phyloP scores from a whole-genome alignment of 106 monocot species.

The Alisma plantagoaquatica region DNA sequence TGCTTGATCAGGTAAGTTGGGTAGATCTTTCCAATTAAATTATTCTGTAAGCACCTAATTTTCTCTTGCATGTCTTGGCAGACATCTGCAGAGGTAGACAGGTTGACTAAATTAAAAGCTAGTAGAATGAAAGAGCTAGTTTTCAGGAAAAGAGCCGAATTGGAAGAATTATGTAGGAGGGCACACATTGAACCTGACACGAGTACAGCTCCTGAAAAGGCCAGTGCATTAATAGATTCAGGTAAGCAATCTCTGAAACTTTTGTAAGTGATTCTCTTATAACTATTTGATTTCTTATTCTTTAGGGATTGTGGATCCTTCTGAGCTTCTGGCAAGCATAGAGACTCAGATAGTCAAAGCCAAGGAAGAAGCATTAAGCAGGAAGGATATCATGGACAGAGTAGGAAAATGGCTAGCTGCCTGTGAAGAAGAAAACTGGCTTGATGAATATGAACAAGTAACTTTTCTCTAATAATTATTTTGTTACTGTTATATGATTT shows the following conservation, averaged over 20 bases:
- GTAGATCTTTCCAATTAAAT: not conserved
- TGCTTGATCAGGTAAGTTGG: constrained; percentile 53
- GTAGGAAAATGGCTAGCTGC: constrained; percentile 71
- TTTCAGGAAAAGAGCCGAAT: constrained; percentile 51
- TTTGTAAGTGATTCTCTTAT: not conserved
- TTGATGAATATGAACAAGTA: constrained; percentile 81
- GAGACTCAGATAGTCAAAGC: constrained; percentile 73
- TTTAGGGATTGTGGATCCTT: constrained; percentile 81
- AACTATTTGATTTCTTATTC: not conserved
- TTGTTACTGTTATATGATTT: constrained; percentile 1
- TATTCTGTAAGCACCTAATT: not conserved
- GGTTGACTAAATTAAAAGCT: constrained; percentile 73
- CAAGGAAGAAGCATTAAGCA: constrained; percentile 52
- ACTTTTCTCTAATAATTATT: not conserved
- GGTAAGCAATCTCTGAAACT: constrained; percentile 21
- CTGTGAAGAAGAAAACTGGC: constrained; percentile 88
- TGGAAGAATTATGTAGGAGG: constrained; percentile 78
- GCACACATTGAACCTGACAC: constrained; percentile 81
- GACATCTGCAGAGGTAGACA: constrained; percentile 69
- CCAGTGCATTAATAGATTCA: constrained; percentile 73
- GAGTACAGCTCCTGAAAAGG: constrained; percentile 69
- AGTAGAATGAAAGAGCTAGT: constrained; percentile 91
- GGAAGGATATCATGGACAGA: constrained; percentile 80
- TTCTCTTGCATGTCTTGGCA: constrained; percentile 17
- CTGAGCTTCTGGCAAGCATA: constrained; percentile 67